phyloP scores from a whole-genome alignment of 2,329 filamentous ascomycete species.

The Arachnomyces sp. region DNA sequence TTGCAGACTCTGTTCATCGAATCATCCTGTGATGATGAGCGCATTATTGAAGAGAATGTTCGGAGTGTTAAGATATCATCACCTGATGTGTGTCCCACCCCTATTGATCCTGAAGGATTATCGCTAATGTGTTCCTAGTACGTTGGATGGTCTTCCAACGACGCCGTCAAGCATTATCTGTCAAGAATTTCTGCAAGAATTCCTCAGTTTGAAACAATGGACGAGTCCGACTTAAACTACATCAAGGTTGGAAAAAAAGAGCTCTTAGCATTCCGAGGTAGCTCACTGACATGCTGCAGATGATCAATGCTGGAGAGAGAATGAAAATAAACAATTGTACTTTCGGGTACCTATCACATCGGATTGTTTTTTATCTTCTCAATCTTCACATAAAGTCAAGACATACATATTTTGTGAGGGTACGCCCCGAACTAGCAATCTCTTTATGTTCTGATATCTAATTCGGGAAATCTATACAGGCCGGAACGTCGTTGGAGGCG shows the following conservation, averaged over 20 bases:
- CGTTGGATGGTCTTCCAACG: constrained; percentile 80
- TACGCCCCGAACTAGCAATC: constrained; percentile 17
- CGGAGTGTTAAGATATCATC: constrained; percentile 96
- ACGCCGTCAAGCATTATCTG: constrained; percentile 87
- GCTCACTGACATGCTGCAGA: constrained; percentile 35
- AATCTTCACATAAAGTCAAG: constrained; percentile 95
- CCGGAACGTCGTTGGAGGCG: constrained; percentile 78
- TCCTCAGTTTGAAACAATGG: constrained; percentile 93
- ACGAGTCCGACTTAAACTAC: constrained; percentile 87
- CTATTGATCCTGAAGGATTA: background rate
- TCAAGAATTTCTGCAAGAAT: constrained; percentile 86
- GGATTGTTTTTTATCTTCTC: constrained; percentile 96
- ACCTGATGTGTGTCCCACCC: constrained; percentile 62
- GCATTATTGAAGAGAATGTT: constrained; percentile 92
- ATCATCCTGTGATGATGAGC: constrained; percentile 86
- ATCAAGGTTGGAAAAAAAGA: constrained; percentile 57
- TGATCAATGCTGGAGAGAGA: constrained; percentile 94
- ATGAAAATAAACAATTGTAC: constrained; percentile 95
- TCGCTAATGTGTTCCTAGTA: constrained; percentile 49
- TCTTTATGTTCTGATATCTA: background rate
- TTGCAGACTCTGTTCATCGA: constrained; percentile 90
- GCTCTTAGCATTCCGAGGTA: background rate
- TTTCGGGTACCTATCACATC: constrained; percentile 92
- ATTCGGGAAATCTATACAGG: constrained; percentile 28
- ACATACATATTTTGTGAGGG: constrained; percentile 85